Conservation (phyloP, 495 filamentous ascomycete species). For the Penicillium salamii region DNA sequence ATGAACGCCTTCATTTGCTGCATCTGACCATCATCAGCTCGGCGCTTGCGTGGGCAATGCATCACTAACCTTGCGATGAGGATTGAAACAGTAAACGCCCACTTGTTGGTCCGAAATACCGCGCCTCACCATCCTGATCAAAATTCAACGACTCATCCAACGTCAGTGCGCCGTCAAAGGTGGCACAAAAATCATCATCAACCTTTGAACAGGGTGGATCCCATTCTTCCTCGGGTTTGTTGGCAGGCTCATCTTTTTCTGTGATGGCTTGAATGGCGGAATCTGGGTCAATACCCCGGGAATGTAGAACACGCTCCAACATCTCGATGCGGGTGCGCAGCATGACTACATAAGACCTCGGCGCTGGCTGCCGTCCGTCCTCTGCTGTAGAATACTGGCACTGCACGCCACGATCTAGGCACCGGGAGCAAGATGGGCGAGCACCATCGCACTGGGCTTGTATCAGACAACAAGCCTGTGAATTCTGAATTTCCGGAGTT, state of each 20-base stretch:
- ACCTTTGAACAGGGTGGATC: conserved; percentile 8
- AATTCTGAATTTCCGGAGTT: too few relatives aligned
- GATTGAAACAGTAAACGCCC: conserved; percentile 23
- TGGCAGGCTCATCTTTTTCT: conserved; percentile 5
- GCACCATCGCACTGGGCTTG: conserved; percentile 21
- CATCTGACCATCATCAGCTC: conserved; percentile 13
- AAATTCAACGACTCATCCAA: conserved; percentile 31
- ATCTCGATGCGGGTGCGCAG: conserved; percentile 25
- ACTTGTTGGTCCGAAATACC: conserved; percentile 31
- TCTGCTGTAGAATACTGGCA: conserved; percentile 27
- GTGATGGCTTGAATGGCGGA: conserved; percentile 19
- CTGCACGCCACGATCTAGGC: conserved; percentile 21
- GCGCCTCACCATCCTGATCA: conserved; percentile 30
- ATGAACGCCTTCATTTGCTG: conserved; percentile 6
- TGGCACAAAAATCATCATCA: conserved; percentile 23
- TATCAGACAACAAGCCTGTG: too few relatives aligned
- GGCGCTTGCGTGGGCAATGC: not conserved
- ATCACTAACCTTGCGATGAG: conserved; percentile 8
- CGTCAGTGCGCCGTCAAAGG: conserved; percentile 26
- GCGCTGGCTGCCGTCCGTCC: conserved; percentile 27
- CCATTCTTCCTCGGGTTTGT: not conserved
- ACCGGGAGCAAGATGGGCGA: conserved; percentile 27
- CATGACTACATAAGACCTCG: conserved; percentile 30
- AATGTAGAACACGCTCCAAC: conserved; percentile 19
- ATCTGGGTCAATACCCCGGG: conserved; percentile 24